These are phyloP conservation scores for Endocarpon pusillum DNA, from an alignment of 495 filamentous ascomycete genomes.

Conservation along the genomic window DNA sequence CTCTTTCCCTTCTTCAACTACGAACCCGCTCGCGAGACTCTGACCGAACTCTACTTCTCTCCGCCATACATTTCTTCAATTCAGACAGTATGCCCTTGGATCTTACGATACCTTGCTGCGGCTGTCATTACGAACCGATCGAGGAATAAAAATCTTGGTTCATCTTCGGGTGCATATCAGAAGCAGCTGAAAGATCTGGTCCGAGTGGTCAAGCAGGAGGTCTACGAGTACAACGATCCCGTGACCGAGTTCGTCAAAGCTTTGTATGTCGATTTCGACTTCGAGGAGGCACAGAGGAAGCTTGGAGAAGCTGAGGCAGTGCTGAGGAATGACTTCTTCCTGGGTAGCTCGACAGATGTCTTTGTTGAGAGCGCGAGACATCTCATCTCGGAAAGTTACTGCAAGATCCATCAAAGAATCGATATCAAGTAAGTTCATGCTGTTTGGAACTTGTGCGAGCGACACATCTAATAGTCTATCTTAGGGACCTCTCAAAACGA, in stretches of 20 bases:
- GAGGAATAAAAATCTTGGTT: slow-evolving; percentile 52
- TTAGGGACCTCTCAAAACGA: slow-evolving; percentile 68
- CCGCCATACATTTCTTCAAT: slow-evolving; percentile 97
- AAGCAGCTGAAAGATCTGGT: slow-evolving; percentile 96
- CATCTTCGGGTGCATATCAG: slow-evolving; percentile 74
- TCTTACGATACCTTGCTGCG: slow-evolving; percentile 82
- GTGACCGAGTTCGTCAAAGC: slow-evolving; percentile 93
- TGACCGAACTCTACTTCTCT: slow-evolving; percentile 93
- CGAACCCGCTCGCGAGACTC: slow-evolving; percentile 71
- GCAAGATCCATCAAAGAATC: slow-evolving; percentile 98
- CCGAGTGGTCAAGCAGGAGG: slow-evolving; percentile 85
- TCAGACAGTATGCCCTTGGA: slow-evolving; percentile 93
- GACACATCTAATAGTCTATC: slow-evolving; percentile 11
- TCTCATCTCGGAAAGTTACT: slow-evolving; percentile 94
- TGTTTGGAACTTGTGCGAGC: neutral
- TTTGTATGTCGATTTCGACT: slow-evolving; percentile 94
- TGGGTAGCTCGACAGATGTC: slow-evolving; percentile 61
- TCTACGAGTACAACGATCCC: slow-evolving; percentile 92
- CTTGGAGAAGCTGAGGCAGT: slow-evolving; percentile 84
- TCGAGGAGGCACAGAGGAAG: slow-evolving; percentile 91
- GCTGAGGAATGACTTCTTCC: slow-evolving; percentile 87
- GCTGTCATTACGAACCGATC: slow-evolving; percentile 91
- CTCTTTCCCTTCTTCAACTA: slow-evolving; percentile 99
- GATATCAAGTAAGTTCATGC: slow-evolving; percentile 72
- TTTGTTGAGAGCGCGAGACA: slow-evolving; percentile 92